Percentiles rank a stretch among this genome's conserved stretches.
Evolutionary conservation across 176 grass and related monocot genomes (phyloP).

Genomic region (Oryza meyeriana): DNA sequence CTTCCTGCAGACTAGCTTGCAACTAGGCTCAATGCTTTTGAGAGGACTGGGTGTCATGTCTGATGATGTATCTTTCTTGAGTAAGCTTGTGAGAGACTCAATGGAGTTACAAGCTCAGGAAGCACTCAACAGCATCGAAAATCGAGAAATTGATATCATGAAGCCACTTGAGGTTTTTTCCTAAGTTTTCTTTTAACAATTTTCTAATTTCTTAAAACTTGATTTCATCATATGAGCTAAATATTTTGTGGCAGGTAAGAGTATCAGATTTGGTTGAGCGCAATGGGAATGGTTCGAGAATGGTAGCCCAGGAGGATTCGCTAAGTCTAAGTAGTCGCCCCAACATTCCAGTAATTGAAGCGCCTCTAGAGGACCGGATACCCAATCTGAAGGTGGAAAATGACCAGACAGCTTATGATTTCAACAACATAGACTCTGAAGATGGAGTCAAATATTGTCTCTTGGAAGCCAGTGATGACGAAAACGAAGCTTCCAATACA

Average conservation of each 20-base stretch:
- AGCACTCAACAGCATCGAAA: slow-evolving; percentile 41
- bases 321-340: slow-evolving; percentile 61
- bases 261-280: slow-evolving; percentile 65
- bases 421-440: slow-evolving; percentile 38
- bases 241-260: slow-evolving; percentile 59
- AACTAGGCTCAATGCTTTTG: slow-evolving; percentile 87
- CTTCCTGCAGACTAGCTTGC: slow-evolving; percentile 70
- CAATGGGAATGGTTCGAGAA: slow-evolving; percentile 41
- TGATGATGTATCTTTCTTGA: slow-evolving; percentile 95
- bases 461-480: slow-evolving; percentile 46
- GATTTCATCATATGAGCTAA: slow-evolving; percentile 30
- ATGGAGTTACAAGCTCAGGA: slow-evolving; percentile 93
- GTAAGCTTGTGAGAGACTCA: slow-evolving; percentile 84
- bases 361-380: slow-evolving; percentile 11
- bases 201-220: background rate
- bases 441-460: slow-evolving; percentile 80
- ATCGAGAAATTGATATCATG: slow-evolving; percentile 57
- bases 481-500: slow-evolving; percentile 20
- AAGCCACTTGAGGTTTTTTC: slow-evolving; percentile 76
- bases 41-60: slow-evolving; percentile 93
- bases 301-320: slow-evolving; percentile 51
- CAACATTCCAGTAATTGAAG: slow-evolving; percentile 33
- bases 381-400: slow-evolving; percentile 24
- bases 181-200: background rate
- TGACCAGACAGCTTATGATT: slow-evolving; percentile 2